Base-by-base conservation (phyloP, 2,329 filamentous ascomycete genomes). In the Trichoderma hamatum region DNA sequence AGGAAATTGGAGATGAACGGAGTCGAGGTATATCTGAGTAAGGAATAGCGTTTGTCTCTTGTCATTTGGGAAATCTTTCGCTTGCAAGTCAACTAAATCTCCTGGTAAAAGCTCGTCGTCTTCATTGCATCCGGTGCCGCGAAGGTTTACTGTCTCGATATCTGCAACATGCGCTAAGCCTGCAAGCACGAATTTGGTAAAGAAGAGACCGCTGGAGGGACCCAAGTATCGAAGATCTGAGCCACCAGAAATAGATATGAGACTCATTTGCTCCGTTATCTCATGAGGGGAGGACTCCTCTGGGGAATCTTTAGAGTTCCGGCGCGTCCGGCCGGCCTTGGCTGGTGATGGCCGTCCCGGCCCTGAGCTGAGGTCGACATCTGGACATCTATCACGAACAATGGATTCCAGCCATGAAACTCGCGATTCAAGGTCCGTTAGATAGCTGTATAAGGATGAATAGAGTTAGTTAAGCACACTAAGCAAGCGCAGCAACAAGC, bases 151-250 rank as follows among this genome's bases (percentile, higher is more conserved):
- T 11, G 65, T 60, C 36, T 67, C 65, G 7, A 67, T 60, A 21
- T 68, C 58, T 32, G 66, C 66, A 3, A 49, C 58, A 34, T 61
- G 56, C 24, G 66, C 30, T n/a, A 64, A 26, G 11, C 59, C 63
- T n/a, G 68, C 77, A 14, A 86, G 78, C 72, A 86, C 80, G 3
- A 85, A 76, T 1, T 83, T 82, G 2, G 84, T 84, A 14, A 87
- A 79, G 52, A 85, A 85, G 68, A 85, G 85, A 1, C 85, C 85
- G 46, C 85, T 87, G 0, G 85, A 87, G 2, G 85, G 85, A 0
- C 85, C 85, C 16, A 87, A 83, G 59, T 87, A 87, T 68, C 83
- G 79, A 3, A 82, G 82, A 24, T 84, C 83, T 54, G 80, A 78
- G 28, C 81, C 83, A 3, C 79, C 79, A 1, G 82, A 83, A 1